phyloP scores from a whole-genome alignment of 192 early-diverging fungal species.

The Backusella australiensis region DNA sequence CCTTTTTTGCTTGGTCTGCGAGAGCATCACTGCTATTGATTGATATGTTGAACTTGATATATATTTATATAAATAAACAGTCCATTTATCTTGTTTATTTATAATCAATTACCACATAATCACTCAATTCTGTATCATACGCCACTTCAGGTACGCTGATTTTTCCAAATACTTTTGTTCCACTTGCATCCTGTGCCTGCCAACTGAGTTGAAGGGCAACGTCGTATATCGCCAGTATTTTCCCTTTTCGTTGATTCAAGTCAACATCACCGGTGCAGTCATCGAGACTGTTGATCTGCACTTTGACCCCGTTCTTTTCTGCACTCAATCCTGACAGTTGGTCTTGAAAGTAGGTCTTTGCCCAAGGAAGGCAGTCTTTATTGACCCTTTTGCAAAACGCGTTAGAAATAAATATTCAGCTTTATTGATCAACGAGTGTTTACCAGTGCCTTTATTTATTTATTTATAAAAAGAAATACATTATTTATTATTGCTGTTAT shows the following conservation, averaged over 20 bases:
- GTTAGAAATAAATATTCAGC: not conserved
- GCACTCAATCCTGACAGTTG: slow-evolving; percentile 56
- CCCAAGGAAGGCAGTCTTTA: slow-evolving; percentile 92
- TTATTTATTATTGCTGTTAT: not conserved
- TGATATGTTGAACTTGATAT: slow-evolving; percentile 64
- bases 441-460: slow-evolving; percentile 42
- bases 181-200: slow-evolving; percentile 51
- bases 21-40: slow-evolving; percentile 48
- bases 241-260: slow-evolving; percentile 93
- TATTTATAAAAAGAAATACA: not conserved
- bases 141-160: slow-evolving; percentile 88
- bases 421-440: not conserved
- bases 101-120: slow-evolving; percentile 64
- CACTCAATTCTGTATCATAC: slow-evolving; percentile 82
- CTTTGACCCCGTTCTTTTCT: slow-evolving; percentile 52
- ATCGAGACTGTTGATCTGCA: slow-evolving; percentile 57
- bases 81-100: no score
- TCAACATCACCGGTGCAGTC: slow-evolving; percentile 82
- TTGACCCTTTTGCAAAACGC: slow-evolving; percentile 66
- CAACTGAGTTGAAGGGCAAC: slow-evolving; percentile 74
- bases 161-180: slow-evolving; percentile 63
- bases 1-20: slow-evolving; percentile 59
- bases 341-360: slow-evolving; percentile 78
- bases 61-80: no score
- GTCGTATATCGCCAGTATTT: slow-evolving; percentile 91